Base-by-base conservation (phyloP, 148 eudicot genomes). In the Rhododendron ferrugineum region DNA sequence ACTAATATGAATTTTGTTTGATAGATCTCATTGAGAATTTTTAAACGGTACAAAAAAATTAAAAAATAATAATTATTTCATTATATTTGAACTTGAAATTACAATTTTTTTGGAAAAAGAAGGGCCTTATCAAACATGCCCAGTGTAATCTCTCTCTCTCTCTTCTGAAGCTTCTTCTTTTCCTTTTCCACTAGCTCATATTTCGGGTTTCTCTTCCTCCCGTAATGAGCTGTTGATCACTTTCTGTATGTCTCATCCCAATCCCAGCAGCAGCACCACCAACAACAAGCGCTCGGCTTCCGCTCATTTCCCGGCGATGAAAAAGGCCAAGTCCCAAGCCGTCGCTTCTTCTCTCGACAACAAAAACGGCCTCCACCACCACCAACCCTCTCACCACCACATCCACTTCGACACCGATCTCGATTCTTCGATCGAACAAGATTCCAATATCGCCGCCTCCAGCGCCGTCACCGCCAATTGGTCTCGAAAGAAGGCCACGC, bases 401-500 rank as follows among this genome's bases (percentile, higher is more conserved):
- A 84, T 85, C 56, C 89, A 84, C 82, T 86, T 84, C 82, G 83
- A 86, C 54, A 40, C 78, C 4, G 88, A 84, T 11, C 40, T 44
- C 40, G 89, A 42, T 66, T 82, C 79, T 36, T 84, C 86, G 91
- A 88, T 90, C 84, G 90, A 87, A 26, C 91, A 90, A 26, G 92
- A 90, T 80, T 86, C 88, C 60, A 88, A 22, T 40, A 40, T 40
- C 44, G 44, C 44, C 44, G 44, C 44, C 11, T 77, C 58, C 83
- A 40, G 44, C 44, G 44, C 86, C n/a, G 85, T 85, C 22, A 87
- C 93, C 23, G 84, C 96, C 54, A 97, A 97, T 92, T 89, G 94
- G 88, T 83, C 93, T 1, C 89, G 98, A 16, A 97, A 97, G 86
- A 97, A 97, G 93, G 99, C 98, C 3, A 89, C 92, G 6, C 94